Conservation (phyloP, 2,329 filamentous ascomycete genomes). For the Diaporthe humulicola region DNA sequence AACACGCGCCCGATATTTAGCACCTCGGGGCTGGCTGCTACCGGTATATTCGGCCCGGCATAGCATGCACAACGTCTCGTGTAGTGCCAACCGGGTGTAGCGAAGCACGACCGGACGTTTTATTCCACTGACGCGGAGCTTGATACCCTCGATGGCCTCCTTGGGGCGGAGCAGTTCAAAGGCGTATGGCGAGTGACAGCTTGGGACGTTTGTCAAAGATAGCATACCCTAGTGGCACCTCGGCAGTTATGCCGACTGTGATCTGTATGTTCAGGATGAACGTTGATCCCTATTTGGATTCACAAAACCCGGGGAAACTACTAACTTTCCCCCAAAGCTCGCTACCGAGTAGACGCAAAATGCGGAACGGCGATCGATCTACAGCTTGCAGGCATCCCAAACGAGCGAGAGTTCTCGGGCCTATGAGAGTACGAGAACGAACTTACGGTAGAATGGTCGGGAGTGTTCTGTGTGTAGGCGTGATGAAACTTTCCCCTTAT, state of each 20-base stretch:
- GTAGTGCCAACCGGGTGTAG: slow-evolving; percentile 3
- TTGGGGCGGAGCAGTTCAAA: background rate
- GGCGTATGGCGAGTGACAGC: background rate
- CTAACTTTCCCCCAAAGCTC: background rate
- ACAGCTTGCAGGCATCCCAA: slow-evolving; percentile 5
- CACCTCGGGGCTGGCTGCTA: background rate
- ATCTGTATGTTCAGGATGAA: background rate
- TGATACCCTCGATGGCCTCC: background rate
- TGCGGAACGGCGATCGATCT: background rate
- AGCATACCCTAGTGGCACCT: background rate
- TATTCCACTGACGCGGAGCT: background rate
- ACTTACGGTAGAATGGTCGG: background rate
- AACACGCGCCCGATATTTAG: background rate
- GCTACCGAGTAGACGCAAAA: background rate
- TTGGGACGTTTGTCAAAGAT: background rate
- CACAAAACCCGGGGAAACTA: background rate
- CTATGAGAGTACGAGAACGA: background rate
- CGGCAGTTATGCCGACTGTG: slow-evolving; percentile 21
- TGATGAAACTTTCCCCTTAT: background rate
- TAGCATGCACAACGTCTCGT: background rate
- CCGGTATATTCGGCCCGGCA: slow-evolving; percentile 15
- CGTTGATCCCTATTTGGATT: background rate
- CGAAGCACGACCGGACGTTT: background rate
- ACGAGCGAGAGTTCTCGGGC: background rate
- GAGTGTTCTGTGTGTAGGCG: background rate